Conservation (phyloP, 805 yeast genomes). For the Candida morakotiae region DNA sequence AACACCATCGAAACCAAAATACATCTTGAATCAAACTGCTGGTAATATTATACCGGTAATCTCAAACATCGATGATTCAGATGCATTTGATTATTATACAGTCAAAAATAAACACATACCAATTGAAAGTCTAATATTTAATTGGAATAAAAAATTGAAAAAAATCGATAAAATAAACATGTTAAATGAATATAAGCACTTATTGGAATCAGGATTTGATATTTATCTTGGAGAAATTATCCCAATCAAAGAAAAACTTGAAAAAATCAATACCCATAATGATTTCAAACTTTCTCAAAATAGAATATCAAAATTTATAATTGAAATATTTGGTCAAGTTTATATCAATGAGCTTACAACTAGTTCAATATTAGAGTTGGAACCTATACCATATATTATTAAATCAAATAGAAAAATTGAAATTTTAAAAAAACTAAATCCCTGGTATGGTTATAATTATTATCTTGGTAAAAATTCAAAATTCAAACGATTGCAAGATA, state of each 20-base stretch:
- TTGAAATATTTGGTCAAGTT: conserved; percentile 1
- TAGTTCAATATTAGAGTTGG: not conserved
- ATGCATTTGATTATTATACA: conserved; percentile 34
- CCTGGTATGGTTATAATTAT: conserved; percentile 1
- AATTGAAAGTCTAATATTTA: not conserved
- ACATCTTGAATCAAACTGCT: conserved; percentile 1
- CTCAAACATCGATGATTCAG: conserved; percentile 18
- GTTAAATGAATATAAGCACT: conserved; percentile 19
- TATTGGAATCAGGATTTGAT: conserved; percentile 25
- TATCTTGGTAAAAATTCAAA: not conserved
- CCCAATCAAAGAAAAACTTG: not conserved
- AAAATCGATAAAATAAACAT: not conserved
- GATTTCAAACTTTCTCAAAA: not conserved
- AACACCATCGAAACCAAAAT: not conserved
- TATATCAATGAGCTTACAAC: not conserved
- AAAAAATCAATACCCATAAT: not conserved
- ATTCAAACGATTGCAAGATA: not conserved
- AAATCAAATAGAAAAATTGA: not conserved
- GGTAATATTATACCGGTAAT: conserved; percentile 1
- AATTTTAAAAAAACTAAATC: not conserved
- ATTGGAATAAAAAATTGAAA: not conserved
- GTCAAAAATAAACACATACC: not conserved
- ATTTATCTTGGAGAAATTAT: conserved; percentile 26
- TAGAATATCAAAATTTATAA: not conserved
- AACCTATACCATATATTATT: not conserved